Base-by-base conservation (phyloP, 768 basidiomycete species). In the Boletellus ananiceps region DNA sequence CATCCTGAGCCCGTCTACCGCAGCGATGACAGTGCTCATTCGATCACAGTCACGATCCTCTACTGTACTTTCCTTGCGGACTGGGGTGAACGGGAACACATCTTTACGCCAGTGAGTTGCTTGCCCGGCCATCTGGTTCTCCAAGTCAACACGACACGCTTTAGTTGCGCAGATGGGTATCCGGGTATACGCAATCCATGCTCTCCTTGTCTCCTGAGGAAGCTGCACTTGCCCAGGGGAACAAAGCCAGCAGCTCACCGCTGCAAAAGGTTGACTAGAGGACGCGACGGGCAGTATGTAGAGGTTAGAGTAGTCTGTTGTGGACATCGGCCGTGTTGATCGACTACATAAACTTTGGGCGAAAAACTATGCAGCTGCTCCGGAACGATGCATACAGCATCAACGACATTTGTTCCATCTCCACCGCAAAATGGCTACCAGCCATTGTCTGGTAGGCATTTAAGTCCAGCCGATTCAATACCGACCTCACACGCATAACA, bases 71-170 rank as follows among this genome's bases (percentile, higher is more conserved):
- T 87, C 61, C 64, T 82, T 48, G 76, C 79, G 44, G 83, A 87
- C 62, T 86, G 79, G 63, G 84, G 84, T 4, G 80, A 83, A n/a
- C 70, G 73, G 40, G 84, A 87, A 19, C 84, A 87, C 62, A 80
- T 85, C 23, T 87, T 84, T 64, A 77, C 75, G 64, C 80, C 82
- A 19, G 84, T 85, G 54, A 62, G 81, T 72, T 31, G 50, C 36
- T 38, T 44, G 38, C 27, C 37, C 33, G n/a, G 15, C 25, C 35
- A 31, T 41, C 18, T 41, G 16, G 13, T 15, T 44, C 23, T 21
- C n/a, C 8, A 8, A 27, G 27, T 27, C 44, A 40, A 40, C 16
- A 33, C 36, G 29, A 4, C 34, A 6, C 27, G 16, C 49, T 48
- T 34, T 49, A 86, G 82, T 65, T 76, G 29, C 74, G 85, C 39